Base-by-base conservation (phyloP, 192 early-diverging fungal genomes). In the Phycomyces nitens region DNA sequence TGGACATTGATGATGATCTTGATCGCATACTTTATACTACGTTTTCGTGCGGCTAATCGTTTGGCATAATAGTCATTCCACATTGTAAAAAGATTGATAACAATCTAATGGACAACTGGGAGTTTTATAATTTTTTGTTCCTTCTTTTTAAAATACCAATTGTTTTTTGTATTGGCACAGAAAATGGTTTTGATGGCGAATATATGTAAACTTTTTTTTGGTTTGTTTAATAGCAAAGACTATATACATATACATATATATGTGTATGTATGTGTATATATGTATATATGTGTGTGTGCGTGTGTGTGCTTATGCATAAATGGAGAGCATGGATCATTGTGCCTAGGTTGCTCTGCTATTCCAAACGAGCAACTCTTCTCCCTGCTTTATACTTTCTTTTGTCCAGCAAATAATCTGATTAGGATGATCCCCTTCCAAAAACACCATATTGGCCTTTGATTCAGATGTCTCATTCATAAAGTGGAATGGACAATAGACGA, bases 401-500 rank as follows among this genome's bases (percentile, higher is more conserved):
- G 94, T 86, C 77, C 85, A 77, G 47, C 90, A 92, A 24, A 94
- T 87, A 20, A 97, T 81, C 72, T 97, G 94, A 63, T 97, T 97
- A 0, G 92, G 92, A 14, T 81, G 69, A 29, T 64, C 66, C 0
- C 94, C 94, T 50, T 92, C 89, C 14, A 91, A 69, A 74, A 95
- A 97, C n/a, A 75, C 73, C 43, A 96, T 81, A 54, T 87, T 91
- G 4, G 79, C 82, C 22, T 78, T 78, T 21, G 71, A 69, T 7
- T 77, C 73, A 26, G 75, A 58, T 26, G 84, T 78, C 61, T 93
- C 91, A 68, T 97, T 97, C 87, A 97, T 90, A 69, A 91, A 95
- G 65, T 96, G 92, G 62, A 96, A 94, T 27, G 94, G 94, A 49
- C 94, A 96, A 57, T 83, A 88, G 55, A 88, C 60, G 2, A 49